These are phyloP conservation scores for Xylaria sp. DNA, from an alignment of 2,329 filamentous ascomycete species.

Conservation along the genomic window DNA sequence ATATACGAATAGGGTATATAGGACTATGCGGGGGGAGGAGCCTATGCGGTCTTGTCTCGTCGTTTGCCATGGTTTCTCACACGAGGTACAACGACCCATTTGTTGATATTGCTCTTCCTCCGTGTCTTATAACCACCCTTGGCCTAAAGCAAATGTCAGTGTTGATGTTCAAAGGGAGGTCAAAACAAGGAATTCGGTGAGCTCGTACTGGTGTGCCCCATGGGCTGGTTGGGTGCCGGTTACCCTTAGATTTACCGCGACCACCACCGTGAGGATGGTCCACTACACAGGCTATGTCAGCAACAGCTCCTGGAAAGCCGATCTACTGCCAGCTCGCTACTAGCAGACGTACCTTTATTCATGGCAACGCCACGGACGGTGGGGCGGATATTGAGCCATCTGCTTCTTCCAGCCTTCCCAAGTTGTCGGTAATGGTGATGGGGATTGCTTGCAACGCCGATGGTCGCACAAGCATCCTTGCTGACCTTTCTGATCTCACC, in stretches of 20 bases:
- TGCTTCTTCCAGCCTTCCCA: slow-evolving; percentile 92
- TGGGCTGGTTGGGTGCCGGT: slow-evolving; percentile 91
- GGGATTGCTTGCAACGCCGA: slow-evolving; percentile 93
- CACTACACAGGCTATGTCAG: slow-evolving; percentile 57
- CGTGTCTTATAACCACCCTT: slow-evolving; percentile 94
- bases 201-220: slow-evolving; percentile 92
- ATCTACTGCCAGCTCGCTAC: slow-evolving; percentile 2
- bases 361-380: slow-evolving; percentile 98
- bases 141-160: slow-evolving; percentile 61
- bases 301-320: slow-evolving; percentile 26
- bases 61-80: slow-evolving; percentile 92
- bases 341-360: slow-evolving; percentile 79
- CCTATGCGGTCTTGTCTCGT: slow-evolving; percentile 68
- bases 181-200: slow-evolving; percentile 19
- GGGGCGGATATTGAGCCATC: slow-evolving; percentile 93
- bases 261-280: slow-evolving; percentile 99
- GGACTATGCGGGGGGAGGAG: slow-evolving; percentile 23
- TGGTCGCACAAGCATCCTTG: slow-evolving; percentile 92
- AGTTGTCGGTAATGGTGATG: slow-evolving; percentile 90
- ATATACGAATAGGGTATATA: slow-evolving; percentile 49
- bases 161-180: slow-evolving; percentile 11
- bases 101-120: slow-evolving; percentile 88
- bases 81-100: slow-evolving; percentile 85
- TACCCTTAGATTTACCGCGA: slow-evolving; percentile 99
- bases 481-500: slow-evolving; percentile 91